These are phyloP conservation scores for Picea abies DNA, from an alignment of 83 land plant genomes.

Conservation along the genomic window DNA sequence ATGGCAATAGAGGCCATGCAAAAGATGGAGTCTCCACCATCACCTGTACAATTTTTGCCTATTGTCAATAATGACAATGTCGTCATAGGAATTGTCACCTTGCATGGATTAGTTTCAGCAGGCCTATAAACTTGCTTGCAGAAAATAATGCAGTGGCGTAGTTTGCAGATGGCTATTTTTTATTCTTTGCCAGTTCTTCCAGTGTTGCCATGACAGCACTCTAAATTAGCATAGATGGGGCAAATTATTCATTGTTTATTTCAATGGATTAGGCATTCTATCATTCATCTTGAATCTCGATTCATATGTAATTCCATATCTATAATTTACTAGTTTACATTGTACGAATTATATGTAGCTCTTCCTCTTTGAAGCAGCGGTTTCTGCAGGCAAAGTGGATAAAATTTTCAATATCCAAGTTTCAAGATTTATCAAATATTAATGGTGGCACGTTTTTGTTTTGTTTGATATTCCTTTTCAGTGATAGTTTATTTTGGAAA, in stretches of 20 bases:
- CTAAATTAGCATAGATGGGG: not conserved
- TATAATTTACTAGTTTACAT: not conserved
- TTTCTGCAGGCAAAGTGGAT: not conserved
- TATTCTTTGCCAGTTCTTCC: conserved; percentile 4
- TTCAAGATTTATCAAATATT: not conserved
- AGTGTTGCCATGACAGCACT: not conserved
- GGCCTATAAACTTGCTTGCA: conserved; percentile 57
- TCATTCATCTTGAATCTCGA: not conserved
- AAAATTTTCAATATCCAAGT: not conserved
- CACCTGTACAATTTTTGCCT: conserved; percentile 94
- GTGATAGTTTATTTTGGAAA: too few species aligned
- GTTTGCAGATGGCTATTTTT: not conserved
- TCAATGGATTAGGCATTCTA: not conserved
- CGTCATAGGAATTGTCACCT: conserved; percentile 89
- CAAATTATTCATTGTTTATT: not conserved
- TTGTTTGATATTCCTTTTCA: too few species aligned
- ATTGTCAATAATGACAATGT: conserved; percentile 61
- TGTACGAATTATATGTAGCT: not conserved
- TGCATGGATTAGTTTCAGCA: conserved; percentile 92
- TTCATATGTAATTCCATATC: not conserved
- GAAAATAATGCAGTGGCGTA: not conserved
- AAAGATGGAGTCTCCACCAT: conserved; percentile 93
- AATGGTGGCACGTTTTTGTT: too few species aligned
- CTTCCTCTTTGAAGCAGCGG: not conserved
- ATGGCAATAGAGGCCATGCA: conserved; percentile 99